phyloP scores from a whole-genome alignment of 2,329 filamentous ascomycete species.

The Cercospora canescens region DNA sequence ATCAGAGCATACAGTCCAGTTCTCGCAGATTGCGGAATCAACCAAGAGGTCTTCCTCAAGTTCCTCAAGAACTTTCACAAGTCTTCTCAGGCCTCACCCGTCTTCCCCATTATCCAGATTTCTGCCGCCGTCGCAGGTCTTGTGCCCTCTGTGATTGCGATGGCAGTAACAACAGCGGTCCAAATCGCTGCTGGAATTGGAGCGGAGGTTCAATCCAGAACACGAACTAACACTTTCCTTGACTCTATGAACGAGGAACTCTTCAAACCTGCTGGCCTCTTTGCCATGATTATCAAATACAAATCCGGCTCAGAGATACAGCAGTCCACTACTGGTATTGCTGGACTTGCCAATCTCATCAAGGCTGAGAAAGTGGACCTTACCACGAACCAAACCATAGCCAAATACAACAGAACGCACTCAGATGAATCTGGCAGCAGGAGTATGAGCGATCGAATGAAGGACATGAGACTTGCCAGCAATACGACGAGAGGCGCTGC shows the following conservation, averaged over 20 bases:
- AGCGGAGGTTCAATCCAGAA: conserved; percentile 40
- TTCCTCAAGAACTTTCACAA: conserved; percentile 53
- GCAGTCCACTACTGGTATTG: conserved; percentile 1
- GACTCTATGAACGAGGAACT: conserved; percentile 57
- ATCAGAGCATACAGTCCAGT: conserved; percentile 55
- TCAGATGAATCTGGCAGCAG: conserved; percentile 5
- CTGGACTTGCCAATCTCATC: conserved; percentile 19
- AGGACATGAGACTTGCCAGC: conserved; percentile 41
- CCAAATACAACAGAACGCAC: conserved; percentile 21
- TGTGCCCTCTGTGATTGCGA: conserved; percentile 42
- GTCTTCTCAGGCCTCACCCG: conserved; percentile 41
- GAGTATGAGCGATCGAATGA: conserved; percentile 31
- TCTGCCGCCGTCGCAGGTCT: conserved; percentile 40
- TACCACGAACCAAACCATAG: conserved; percentile 37
- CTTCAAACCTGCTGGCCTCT: conserved; percentile 59
- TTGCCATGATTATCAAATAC: conserved; percentile 52
- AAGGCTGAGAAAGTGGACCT: conserved; percentile 36
- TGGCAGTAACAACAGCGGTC: conserved; percentile 47
- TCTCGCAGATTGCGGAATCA: conserved; percentile 49
- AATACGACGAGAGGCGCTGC: conserved; percentile 44
- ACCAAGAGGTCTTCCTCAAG: conserved; percentile 50
- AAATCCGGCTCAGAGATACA: conserved; percentile 28
- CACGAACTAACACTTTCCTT: conserved; percentile 55
- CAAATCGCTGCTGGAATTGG: conserved; percentile 46
- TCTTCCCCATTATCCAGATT: conserved; percentile 30